Evolutionary conservation across 192 early-diverging fungal genomes (phyloP).

Genomic region (Chytriomyces hyalinus): DNA sequence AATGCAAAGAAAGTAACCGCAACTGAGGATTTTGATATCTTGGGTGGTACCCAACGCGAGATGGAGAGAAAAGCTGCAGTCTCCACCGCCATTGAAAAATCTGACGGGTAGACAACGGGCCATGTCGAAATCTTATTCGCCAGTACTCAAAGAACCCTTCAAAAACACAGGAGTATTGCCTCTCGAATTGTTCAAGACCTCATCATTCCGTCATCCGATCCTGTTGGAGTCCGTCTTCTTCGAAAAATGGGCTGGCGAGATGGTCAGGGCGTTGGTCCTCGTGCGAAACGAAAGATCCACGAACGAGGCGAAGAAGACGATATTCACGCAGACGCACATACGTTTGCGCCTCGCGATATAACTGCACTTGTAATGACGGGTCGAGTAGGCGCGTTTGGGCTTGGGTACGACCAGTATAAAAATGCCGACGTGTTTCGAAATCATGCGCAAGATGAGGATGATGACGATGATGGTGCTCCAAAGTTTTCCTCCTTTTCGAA

Average conservation of each 20-base stretch:
- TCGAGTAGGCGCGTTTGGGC: slow-evolving; percentile 62
- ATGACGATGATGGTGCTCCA: neutral
- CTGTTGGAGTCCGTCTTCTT: slow-evolving; percentile 71
- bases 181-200: slow-evolving; percentile 61
- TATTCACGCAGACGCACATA: slow-evolving; percentile 51
- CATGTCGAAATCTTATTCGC: neutral
- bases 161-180: slow-evolving; percentile 45
- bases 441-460: neutral
- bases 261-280: slow-evolving; percentile 84
- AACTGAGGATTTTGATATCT: slow-evolving; percentile 72
- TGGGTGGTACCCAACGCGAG: slow-evolving; percentile 69
- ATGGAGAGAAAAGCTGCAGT: slow-evolving; percentile 55
- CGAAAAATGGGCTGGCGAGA: slow-evolving; percentile 86
- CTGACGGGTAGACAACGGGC: slow-evolving; percentile 47
- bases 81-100: slow-evolving; percentile 44
- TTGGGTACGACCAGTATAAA: slow-evolving; percentile 74
- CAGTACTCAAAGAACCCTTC: neutral
- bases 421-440: slow-evolving; percentile 68
- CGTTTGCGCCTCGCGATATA: slow-evolving; percentile 73
- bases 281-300: slow-evolving; percentile 53
- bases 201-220: slow-evolving; percentile 66
- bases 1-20: slow-evolving; percentile 57
- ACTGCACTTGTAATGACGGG: slow-evolving; percentile 32
- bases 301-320: slow-evolving; percentile 47
- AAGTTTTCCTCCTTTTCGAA: too few species aligned